Conservation (phyloP, 2,329 filamentous ascomycete species). For the Lecanicillium sp. region DNA sequence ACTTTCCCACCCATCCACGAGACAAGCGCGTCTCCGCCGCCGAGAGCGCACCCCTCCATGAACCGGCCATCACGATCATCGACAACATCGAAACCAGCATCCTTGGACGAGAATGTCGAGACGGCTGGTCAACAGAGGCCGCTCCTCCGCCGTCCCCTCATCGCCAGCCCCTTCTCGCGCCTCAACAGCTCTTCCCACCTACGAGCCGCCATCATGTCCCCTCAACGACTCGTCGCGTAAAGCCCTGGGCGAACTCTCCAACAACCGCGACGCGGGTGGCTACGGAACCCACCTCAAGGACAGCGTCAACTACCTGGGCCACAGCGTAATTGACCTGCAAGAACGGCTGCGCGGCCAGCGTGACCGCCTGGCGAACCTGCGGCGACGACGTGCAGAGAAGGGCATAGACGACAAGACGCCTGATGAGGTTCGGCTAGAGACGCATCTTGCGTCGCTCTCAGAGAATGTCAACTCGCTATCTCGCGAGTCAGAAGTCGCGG, state of each 20-base stretch:
- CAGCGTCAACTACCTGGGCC: constrained; percentile 33
- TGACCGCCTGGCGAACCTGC: constrained; percentile 21
- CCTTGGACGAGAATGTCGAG: constrained; percentile 28
- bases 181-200: constrained; percentile 33
- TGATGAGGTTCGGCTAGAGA: constrained; percentile 29
- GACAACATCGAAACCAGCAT: constrained; percentile 3
- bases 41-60: too few species aligned
- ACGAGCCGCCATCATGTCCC: constrained; percentile 39
- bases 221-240: constrained; percentile 30
- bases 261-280: constrained; percentile 26
- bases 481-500: constrained; percentile 33
- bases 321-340: constrained; percentile 40
- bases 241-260: constrained; percentile 33
- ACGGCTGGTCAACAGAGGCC: constrained; percentile 20
- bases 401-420: constrained; percentile 23
- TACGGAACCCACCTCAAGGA: constrained; percentile 40
- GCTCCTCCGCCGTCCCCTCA: constrained; percentile 8
- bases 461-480: constrained; percentile 33
- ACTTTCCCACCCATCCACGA: too few species aligned
- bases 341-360: constrained; percentile 33
- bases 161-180: constrained; percentile 11
- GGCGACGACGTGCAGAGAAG: constrained; percentile 27
- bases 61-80: too few species aligned
- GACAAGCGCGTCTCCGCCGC: too few species aligned
- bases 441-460: constrained; percentile 30